These are phyloP conservation scores for Exutisphaerella laricina DNA, from an alignment of 2,329 filamentous ascomycete genomes.

Conservation along the genomic window DNA sequence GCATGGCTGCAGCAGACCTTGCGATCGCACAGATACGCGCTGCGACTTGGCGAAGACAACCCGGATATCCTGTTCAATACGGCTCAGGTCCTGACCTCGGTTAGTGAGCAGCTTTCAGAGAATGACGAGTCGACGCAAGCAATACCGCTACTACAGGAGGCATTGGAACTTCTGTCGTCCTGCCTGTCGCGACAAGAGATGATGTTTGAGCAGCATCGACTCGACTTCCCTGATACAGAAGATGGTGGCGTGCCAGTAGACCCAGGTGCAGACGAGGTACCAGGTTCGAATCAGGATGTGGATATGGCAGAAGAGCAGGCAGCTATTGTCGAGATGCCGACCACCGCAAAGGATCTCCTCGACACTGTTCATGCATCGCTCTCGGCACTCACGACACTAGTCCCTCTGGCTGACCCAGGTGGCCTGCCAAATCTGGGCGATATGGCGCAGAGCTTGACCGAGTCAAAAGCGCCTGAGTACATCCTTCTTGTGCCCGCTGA, in stretches of 20 bases:
- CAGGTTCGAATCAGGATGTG: slow-evolving; percentile 20
- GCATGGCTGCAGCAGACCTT: slow-evolving; percentile 57
- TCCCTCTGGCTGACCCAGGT: slow-evolving; percentile 48
- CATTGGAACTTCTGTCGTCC: slow-evolving; percentile 54
- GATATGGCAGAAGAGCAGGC: slow-evolving; percentile 51
- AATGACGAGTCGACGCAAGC: slow-evolving; percentile 46
- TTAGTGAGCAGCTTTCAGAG: slow-evolving; percentile 57
- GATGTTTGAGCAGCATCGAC: slow-evolving; percentile 39
- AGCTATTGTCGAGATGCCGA: slow-evolving; percentile 61
- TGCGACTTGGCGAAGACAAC: slow-evolving; percentile 56
- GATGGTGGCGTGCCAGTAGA: slow-evolving; percentile 27
- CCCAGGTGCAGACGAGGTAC: slow-evolving; percentile 10
- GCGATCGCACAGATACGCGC: slow-evolving; percentile 58
- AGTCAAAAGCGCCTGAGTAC: slow-evolving; percentile 51
- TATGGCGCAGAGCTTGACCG: slow-evolving; percentile 53
- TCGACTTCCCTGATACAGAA: slow-evolving; percentile 31
- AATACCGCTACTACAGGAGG: slow-evolving; percentile 53
- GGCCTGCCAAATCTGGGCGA: slow-evolving; percentile 48
- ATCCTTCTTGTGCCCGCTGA: slow-evolving; percentile 35
- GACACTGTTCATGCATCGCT: slow-evolving; percentile 64
- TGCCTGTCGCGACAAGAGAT: slow-evolving; percentile 43
- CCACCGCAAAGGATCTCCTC: slow-evolving; percentile 59
- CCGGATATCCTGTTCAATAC: slow-evolving; percentile 67
- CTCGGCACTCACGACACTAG: slow-evolving; percentile 38
- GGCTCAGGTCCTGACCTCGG: slow-evolving; percentile 60